Conservation (phyloP, 208 protist species). For the Vickermania ingenoplastis region DNA sequence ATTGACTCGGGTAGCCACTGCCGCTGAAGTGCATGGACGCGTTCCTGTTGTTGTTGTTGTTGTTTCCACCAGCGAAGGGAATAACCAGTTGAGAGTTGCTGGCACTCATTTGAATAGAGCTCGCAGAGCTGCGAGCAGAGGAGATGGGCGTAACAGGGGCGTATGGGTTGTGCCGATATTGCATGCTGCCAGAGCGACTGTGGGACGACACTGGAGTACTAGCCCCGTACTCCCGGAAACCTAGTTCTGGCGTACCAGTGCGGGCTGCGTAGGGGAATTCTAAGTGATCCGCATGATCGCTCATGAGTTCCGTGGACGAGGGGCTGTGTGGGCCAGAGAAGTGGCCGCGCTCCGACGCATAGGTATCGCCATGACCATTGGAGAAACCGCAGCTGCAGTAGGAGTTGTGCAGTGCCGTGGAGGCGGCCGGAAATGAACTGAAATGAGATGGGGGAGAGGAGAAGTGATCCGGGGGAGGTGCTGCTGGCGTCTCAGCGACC, state of each 20-base stretch:
- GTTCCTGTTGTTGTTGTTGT: slow-evolving; percentile 1
- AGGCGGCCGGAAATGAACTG: not conserved
- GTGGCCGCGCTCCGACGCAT: slow-evolving; percentile 15
- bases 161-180: slow-evolving; percentile 66
- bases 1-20: not conserved
- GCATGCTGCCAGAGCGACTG: slow-evolving; percentile 19
- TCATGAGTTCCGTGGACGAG: slow-evolving; percentile 14
- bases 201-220: not conserved
- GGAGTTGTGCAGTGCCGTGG: not conserved
- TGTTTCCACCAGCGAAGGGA: not conserved
- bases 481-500: not conserved
- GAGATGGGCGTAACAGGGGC: slow-evolving; percentile 38
- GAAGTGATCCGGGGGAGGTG: not conserved
- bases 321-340: slow-evolving; percentile 35
- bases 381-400: slow-evolving; percentile 11
- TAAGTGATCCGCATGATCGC: not conserved
- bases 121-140: slow-evolving; percentile 4
- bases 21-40: not conserved
- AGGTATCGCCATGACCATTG: slow-evolving; percentile 3
- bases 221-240: not conserved
- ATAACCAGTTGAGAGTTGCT: not conserved
- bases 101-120: not conserved
- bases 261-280: not conserved
- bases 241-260: not conserved
- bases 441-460: not conserved